These are phyloP conservation scores for Leccinum subgranulosum DNA, from an alignment of 768 basidiomycete genomes.

Conservation along the genomic window DNA sequence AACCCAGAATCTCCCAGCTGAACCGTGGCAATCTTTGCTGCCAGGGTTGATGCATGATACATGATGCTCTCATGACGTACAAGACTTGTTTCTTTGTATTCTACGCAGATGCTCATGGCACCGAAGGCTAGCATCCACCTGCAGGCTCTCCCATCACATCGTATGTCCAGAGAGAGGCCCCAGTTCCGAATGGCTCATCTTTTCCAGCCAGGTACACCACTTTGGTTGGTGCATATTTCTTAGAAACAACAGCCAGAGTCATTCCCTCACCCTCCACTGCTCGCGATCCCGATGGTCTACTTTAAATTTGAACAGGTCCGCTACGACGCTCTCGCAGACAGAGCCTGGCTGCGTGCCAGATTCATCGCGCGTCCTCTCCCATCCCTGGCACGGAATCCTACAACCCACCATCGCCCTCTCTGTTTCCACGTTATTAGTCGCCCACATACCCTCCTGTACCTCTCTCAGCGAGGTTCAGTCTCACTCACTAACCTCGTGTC, in stretches of 20 bases:
- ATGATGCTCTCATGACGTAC: too few relatives aligned
- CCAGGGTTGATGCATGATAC: too few relatives aligned
- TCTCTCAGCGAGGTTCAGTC: conserved; percentile 56
- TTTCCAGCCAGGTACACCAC: conserved; percentile 43
- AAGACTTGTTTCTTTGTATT: too few relatives aligned
- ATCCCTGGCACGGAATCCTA: conserved; percentile 53
- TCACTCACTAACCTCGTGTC: conserved; percentile 33
- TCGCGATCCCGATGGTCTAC: conserved; percentile 45
- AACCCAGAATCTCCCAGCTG: too few relatives aligned
- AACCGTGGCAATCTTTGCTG: too few relatives aligned
- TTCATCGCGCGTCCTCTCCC: conserved; percentile 66
- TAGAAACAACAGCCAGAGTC: conserved; percentile 44
- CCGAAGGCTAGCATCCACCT: too few relatives aligned
- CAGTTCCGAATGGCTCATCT: too few relatives aligned
- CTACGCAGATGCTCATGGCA: too few relatives aligned
- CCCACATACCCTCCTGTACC: conserved; percentile 46
- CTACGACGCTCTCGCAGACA: conserved; percentile 53
- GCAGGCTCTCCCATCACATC: too few relatives aligned
- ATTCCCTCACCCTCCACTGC: conserved; percentile 49
- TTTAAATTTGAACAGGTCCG: conserved; percentile 39
- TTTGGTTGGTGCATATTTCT: conserved; percentile 60
- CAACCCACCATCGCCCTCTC: conserved; percentile 59
- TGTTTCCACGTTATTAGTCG: conserved; percentile 54
- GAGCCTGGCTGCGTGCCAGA: conserved; percentile 45
- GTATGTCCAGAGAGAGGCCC: too few relatives aligned